Conservation (phyloP, 176 grass and related monocot species). For the Phyllostachys edulis region DNA sequence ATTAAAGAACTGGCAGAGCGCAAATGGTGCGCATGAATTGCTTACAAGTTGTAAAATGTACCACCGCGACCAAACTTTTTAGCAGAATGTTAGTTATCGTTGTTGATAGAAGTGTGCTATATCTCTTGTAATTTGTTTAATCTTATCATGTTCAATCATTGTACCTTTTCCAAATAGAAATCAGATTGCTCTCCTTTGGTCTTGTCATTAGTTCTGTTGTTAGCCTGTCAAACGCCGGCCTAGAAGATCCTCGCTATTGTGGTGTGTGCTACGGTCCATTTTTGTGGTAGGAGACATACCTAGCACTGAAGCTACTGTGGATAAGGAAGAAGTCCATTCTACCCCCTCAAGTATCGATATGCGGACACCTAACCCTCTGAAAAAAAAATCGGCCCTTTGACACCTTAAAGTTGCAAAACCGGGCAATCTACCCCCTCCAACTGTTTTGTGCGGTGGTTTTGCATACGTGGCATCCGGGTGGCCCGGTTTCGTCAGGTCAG, state of each 20-base stretch:
- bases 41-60: slow-evolving; percentile 33
- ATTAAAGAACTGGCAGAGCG: background rate
- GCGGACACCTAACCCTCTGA: too few species aligned
- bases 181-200: background rate
- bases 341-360: too few species aligned
- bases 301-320: slow-evolving; percentile 3
- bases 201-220: slow-evolving; percentile 4
- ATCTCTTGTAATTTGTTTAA: slow-evolving; percentile 22
- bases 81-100: slow-evolving; percentile 26
- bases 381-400: too few species aligned
- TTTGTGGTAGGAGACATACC: background rate
- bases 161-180: background rate
- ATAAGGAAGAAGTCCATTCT: too few species aligned
- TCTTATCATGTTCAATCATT: background rate
- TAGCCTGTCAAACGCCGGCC: background rate
- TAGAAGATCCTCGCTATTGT: background rate
- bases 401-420: too few species aligned
- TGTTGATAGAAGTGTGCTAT: background rate
- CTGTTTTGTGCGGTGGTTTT: too few species aligned
- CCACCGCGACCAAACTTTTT: background rate
- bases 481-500: too few species aligned
- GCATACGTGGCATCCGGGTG: too few species aligned
- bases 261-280: background rate
- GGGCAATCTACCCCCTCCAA: too few species aligned
- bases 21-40: background rate